phyloP scores from a whole-genome alignment of 164 flowering plant genomes.

The Cinnamomum micranthum region DNA sequence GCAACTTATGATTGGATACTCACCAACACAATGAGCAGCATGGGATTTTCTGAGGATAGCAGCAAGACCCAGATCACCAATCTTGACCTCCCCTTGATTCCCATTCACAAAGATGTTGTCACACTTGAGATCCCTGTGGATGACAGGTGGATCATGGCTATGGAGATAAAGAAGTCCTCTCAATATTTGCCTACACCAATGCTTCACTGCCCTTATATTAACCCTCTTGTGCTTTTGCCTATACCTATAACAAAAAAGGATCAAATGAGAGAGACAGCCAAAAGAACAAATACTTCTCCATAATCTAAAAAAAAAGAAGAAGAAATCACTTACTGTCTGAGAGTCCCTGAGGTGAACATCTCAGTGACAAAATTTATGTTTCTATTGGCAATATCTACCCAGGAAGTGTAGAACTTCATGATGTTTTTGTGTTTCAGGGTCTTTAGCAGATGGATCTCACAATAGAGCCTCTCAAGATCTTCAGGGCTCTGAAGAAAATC shows the following conservation, averaged over 20 bases:
- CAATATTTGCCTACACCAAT: conserved; percentile 96
- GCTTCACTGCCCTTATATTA: conserved; percentile 91
- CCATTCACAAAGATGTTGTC: conserved; percentile 96
- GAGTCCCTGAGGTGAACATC: conserved; percentile 96
- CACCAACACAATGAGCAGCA: conserved; percentile 91
- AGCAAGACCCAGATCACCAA: conserved; percentile 95
- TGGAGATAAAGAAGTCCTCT: conserved; percentile 88
- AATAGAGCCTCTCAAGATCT: conserved; percentile 80
- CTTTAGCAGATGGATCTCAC: conserved; percentile 95
- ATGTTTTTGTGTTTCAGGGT: conserved; percentile 83
- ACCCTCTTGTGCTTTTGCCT: conserved; percentile 85
- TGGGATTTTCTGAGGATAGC: conserved; percentile 89
- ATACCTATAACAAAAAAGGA: conserved; percentile 44
- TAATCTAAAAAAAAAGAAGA: background rate
- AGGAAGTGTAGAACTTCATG: conserved; percentile 93
- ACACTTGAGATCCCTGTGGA: conserved; percentile 96
- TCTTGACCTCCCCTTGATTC: conserved; percentile 91
- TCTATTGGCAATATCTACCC: conserved; percentile 84
- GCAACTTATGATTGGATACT: conserved; percentile 6
- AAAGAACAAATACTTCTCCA: background rate
- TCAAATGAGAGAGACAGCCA: background rate
- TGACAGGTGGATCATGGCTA: conserved; percentile 84
- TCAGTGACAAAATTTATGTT: conserved; percentile 93
- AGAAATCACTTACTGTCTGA: conserved; percentile 57
- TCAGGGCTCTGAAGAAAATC: conserved; percentile 74